Conservation (phyloP, 345 rosid species). For the Ceriops tagal region DNA sequence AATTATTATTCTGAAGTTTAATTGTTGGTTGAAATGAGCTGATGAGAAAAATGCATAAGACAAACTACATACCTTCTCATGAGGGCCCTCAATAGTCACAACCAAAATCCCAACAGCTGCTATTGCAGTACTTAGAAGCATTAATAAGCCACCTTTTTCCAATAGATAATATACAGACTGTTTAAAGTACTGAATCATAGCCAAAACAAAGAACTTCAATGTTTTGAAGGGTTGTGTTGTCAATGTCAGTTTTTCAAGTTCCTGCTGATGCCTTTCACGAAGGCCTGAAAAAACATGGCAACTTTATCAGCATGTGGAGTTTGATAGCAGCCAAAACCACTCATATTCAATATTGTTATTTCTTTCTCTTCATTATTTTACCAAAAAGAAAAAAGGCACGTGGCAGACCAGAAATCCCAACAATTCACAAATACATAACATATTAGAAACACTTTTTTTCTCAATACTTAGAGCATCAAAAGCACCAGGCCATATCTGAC, state of each 20-base stretch:
- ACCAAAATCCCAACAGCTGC: constrained; percentile 52
- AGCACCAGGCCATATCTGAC: neutral
- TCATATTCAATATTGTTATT: neutral
- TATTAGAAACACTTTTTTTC: neutral
- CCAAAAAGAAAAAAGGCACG: neutral
- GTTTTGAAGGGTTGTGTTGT: constrained; percentile 74
- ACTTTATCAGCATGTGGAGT: neutral
- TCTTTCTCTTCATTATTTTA: too few relatives aligned
- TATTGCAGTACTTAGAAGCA: constrained; percentile 47
- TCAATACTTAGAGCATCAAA: neutral
- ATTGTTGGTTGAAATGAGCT: neutral
- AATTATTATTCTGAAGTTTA: neutral
- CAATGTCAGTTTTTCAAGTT: constrained; percentile 69
- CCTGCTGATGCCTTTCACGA: constrained; percentile 59
- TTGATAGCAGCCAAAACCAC: neutral
- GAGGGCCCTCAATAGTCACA: constrained; percentile 76
- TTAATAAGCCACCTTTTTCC: constrained; percentile 70
- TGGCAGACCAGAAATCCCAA: neutral
- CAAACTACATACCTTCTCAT: constrained; percentile 63
- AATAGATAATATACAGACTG: constrained; percentile 46
- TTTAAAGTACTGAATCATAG: constrained; percentile 55
- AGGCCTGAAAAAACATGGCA: constrained; percentile 40
- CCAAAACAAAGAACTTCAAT: constrained; percentile 60
- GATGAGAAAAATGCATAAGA: neutral
- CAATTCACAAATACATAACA: neutral